Percentiles rank a stretch among this genome's conserved stretches.
Conservation (phyloP, 139 green algal species). For the Chlamydomonas sphaeroides region DNA sequence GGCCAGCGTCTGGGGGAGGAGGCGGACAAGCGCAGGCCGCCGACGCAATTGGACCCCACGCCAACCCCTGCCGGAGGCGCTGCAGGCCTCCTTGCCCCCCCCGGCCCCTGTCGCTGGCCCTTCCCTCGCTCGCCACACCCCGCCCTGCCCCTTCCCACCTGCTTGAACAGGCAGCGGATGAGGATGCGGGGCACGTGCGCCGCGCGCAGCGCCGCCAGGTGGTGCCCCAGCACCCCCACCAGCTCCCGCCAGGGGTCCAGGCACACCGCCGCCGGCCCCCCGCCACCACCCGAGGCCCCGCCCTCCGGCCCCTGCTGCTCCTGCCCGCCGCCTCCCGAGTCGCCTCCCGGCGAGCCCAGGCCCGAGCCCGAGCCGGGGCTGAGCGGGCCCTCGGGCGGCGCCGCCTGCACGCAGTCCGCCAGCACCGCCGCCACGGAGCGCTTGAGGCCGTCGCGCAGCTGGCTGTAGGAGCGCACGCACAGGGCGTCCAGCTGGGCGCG, state of each 20-base stretch:
- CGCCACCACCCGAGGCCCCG: background rate
- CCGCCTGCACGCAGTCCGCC: constrained; percentile 36
- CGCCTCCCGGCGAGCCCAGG: too few relatives aligned
- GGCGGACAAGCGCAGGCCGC: background rate
- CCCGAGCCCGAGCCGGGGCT: too few relatives aligned
- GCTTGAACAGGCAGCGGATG: constrained; percentile 55
- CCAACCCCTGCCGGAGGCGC: too few relatives aligned
- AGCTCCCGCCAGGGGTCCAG: constrained; percentile 58
- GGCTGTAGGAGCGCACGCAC: background rate
- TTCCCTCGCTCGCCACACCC: background rate
- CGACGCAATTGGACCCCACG: too few relatives aligned
- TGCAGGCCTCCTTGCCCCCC: background rate
- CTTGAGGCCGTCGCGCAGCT: constrained; percentile 45
- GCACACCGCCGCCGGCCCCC: background rate
- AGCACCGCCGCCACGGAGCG: constrained; percentile 41
- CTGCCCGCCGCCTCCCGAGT: too few relatives aligned
- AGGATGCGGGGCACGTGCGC: constrained; percentile 56
- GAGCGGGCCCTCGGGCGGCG: background rate
- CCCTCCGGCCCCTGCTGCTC: too few relatives aligned
- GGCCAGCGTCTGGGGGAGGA: constrained; percentile 79
- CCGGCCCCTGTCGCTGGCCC: background rate
- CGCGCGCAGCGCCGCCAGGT: constrained; percentile 47
- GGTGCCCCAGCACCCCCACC: constrained; percentile 46
- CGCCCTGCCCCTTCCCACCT: constrained; percentile 35
- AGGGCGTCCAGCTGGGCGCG: constrained; percentile 29